A percentile compares a stretch with the other conserved stretches of the same genome.
Conservation (phyloP, 2,329 filamentous ascomycete genomes). For the Exophiala xenobiotica region DNA sequence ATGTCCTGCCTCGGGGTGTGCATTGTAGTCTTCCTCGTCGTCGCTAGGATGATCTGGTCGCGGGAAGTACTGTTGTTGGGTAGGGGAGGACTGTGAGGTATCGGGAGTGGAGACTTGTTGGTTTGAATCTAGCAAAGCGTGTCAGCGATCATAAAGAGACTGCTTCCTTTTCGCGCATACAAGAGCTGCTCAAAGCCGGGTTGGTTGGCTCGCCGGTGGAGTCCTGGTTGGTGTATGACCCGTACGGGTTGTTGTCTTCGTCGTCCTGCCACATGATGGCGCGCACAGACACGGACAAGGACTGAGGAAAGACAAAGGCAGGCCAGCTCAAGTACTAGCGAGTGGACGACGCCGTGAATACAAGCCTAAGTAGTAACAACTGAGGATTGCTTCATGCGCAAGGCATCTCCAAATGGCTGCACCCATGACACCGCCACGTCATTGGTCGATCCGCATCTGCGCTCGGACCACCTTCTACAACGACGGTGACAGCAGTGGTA, state of each 20-base stretch:
- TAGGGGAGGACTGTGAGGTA: constrained; percentile 69
- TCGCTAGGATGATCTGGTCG: constrained; percentile 57
- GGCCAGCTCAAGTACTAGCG: constrained; percentile 1
- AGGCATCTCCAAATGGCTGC: too few species aligned
- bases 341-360: neutral
- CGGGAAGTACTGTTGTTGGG: constrained; percentile 59
- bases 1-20: constrained; percentile 49
- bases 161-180: constrained; percentile 10
- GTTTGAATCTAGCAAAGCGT: constrained; percentile 55
- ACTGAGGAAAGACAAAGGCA: neutral
- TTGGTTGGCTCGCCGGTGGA: constrained; percentile 15
- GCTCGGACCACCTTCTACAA: neutral
- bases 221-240: constrained; percentile 86
- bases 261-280: constrained; percentile 86
- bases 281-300: neutral
- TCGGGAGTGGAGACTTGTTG: constrained; percentile 62
- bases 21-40: constrained; percentile 55
- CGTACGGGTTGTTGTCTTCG: constrained; percentile 97
- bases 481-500: too few species aligned
- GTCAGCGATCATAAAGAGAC: constrained; percentile 7
- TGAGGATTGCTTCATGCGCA: too few species aligned
- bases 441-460: constrained; percentile 9
- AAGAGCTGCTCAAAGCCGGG: constrained; percentile 16
- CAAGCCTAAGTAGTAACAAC: neutral
- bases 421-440: constrained; percentile 15